A percentile compares a stretch with the other conserved stretches of the same genome.
Evolutionary conservation across 2,329 filamentous ascomycete genomes (phyloP).

Genomic region (Cordyceps tenuipes): DNA sequence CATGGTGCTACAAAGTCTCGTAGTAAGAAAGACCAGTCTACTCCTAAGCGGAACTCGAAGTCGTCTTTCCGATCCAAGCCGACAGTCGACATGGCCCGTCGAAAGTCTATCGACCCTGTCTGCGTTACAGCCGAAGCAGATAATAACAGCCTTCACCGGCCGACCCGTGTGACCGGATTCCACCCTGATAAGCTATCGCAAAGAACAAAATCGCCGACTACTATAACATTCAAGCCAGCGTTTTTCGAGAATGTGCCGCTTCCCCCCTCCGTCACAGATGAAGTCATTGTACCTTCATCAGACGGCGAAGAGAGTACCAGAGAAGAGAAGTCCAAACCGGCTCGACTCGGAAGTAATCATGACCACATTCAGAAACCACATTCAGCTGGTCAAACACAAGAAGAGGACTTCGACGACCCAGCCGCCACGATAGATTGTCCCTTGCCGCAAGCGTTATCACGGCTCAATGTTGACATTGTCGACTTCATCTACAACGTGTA

Average conservation of each 20-base stretch:
- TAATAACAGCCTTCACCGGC: constrained; percentile 21
- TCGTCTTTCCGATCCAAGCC: constrained; percentile 16
- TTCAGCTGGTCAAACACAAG: not conserved
- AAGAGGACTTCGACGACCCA: constrained; percentile 17
- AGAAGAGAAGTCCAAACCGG: not conserved
- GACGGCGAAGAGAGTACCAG: constrained; percentile 14
- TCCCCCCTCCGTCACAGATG: constrained; percentile 17
- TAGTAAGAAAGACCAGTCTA: not conserved
- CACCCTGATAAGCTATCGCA: constrained; percentile 28
- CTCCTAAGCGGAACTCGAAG: constrained; percentile 14
- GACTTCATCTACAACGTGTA: constrained; percentile 54
- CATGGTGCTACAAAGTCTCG: not conserved
- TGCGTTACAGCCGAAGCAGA: constrained; percentile 19
- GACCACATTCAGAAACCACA: not conserved
- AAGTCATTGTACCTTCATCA: constrained; percentile 15
- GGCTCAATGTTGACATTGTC: constrained; percentile 46
- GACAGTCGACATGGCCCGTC: constrained; percentile 12
- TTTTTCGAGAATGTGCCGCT: constrained; percentile 31
- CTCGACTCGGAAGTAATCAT: not conserved
- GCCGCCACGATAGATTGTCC: constrained; percentile 23
- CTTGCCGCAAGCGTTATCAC: constrained; percentile 49
- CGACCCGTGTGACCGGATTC: constrained; percentile 22
- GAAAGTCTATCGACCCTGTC: constrained; percentile 10
- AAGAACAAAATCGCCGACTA: constrained; percentile 7
- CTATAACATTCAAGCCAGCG: constrained; percentile 25